Evolutionary conservation across 495 filamentous ascomycete genomes (phyloP), one percentile per base, ranked within the genome.

Genomic region (Penicillium argentinense): DNA sequence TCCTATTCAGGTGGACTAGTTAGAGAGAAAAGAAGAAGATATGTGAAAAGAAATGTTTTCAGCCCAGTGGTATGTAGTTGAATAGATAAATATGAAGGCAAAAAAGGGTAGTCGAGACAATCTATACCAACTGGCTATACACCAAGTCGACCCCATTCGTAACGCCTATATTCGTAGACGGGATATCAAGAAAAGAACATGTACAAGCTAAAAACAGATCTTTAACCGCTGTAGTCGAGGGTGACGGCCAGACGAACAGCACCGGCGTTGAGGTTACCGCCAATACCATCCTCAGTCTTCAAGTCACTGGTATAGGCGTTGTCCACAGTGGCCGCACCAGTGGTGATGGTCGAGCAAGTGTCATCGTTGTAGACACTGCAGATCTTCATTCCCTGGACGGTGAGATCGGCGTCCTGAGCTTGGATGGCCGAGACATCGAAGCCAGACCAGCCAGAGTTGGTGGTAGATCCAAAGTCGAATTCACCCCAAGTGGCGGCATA

Each of bases 401-500:
- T 40, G 19, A 63, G 34, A 6, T 52, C 55, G 23, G 67, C 67
- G 2, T 59, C 56, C 59, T 73, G 60, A 9, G 69, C 60, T 19
- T 54, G 39, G 22, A 73, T 73, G 14, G 61, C 62, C 6, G 66
- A 69, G 30, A 73, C 69, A 43, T 73, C 69, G 39, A 69, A 73
- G 6, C 69, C 69, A 30, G 64, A 68, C 69, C 70, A 70, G 53
- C 62, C 66, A 9, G 14, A 23, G 59, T 74, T 72, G 33, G 18
- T 49, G 24, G 51, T 42, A 22, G 59, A 64, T 13, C 57, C 63
- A 29, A 72, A 66, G 42, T 71, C 68, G 39, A 74, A 72, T 37
- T 74, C 71, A 39, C 67, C 68, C 71, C 71, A 74, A 49, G 69
- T 72, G 42, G 55, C 54, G 14, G 67, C 62, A 41, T 70, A 72